Evolutionary conservation across 2,329 filamentous ascomycete species (phyloP), one percentile per base, ranked within the genome.

Genomic region (Colletotrichum sp.): DNA sequence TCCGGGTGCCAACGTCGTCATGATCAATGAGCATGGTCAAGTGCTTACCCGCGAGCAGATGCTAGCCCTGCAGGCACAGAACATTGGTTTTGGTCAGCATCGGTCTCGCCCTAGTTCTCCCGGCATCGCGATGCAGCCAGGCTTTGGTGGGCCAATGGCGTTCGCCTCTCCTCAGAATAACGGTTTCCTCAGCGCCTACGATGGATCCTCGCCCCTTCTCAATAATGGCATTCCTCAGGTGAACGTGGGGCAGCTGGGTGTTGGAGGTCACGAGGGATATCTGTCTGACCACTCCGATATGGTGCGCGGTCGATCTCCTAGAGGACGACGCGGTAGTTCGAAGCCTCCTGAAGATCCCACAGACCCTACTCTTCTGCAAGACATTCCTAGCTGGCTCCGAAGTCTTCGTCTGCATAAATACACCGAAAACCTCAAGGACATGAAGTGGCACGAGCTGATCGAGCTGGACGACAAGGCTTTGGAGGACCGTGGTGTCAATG

Each of bases 321-420:
- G 97, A 80, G 97, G 97, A 80, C 93, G 97, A 78, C 92, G 97
- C 80, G 97, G 97, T 79, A 98, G 94, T 89, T 98, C 95, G 59
- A 99, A 99, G 90, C 97, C 97, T 34, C 97, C 97, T 63, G 97
- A 99, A 89, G 97, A 99, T 82, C 97, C 97, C 6, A 99, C 96
- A 24, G 97, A 99, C 85, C 94, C 95, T 18, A 93, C 90, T 57
- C 91, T 99, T 76, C 90, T 99, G 80, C 95, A 98, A 86, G 97
- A 99, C 82, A 98, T 99, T 80, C 96, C 97, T 71, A 94, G 93
- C 84, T 99, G 97, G 97, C 91, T 99, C 81, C 93, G 97, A 83
- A 98, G 96, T 84, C 90, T 99, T 83, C 93, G 97, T 77, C 90
- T 99, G 81, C 97, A 99, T 90, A 99, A 99, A 89, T 99, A 99